A percentile compares a stretch with the other conserved stretches of the same genome.
These are phyloP conservation scores for Trapa bicornis DNA, from an alignment of 345 rosid genomes.

Conservation along the genomic window DNA sequence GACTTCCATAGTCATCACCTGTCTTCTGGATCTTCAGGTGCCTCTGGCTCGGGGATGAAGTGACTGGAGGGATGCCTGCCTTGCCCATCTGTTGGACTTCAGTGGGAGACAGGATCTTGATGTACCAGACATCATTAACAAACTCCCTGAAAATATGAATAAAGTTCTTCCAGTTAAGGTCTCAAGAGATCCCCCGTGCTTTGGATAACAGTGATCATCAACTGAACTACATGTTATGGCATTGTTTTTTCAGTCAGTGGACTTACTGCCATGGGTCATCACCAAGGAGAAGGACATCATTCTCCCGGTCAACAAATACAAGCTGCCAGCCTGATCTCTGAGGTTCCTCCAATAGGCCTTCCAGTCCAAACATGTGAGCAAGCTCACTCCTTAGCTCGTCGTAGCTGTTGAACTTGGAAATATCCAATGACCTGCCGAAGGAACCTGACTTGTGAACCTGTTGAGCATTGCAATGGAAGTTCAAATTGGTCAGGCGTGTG, in stretches of 20 bases:
- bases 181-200: no score
- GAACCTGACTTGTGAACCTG: constrained; percentile 36
- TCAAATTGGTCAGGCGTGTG: not conserved
- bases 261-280: constrained; percentile 52
- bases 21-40: no score
- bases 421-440: constrained; percentile 41
- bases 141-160: constrained; percentile 20
- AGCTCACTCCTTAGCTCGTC: constrained; percentile 40
- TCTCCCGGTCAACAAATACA: constrained; percentile 49
- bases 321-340: constrained; percentile 61
- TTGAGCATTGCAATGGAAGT: not conserved
- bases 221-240: not conserved
- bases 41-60: no score
- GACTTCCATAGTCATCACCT: not conserved
- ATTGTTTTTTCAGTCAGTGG: not conserved
- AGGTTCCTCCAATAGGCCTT: constrained; percentile 46
- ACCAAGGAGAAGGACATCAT: constrained; percentile 42
- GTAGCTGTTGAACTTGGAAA: constrained; percentile 40
- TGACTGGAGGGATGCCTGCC: not conserved
- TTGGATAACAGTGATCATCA: not conserved
- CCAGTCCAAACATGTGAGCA: constrained; percentile 36
- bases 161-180: no score
- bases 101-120: constrained; percentile 32
- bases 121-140: constrained; percentile 33
- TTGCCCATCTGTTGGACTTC: constrained; percentile 35